Percentiles rank a stretch among this genome's conserved stretches.
Conservation (phyloP, 345 rosid genomes). For the sweet orange (Citrus sinensis) region DVS_A1.0 CM039166.1:5714001-5714500, state of each 20-base stretch:
- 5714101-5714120: not conserved
- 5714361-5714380: not conserved
- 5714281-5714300: not conserved
- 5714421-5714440: not conserved
- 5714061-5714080: not conserved
- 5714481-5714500: not conserved
- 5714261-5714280: not conserved
- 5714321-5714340: not conserved
- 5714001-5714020: not conserved
- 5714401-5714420: not conserved
- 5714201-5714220: not conserved
- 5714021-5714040: constrained; percentile 34
- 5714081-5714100: not conserved
- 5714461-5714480: not conserved
- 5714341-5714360: not conserved
- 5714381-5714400: not conserved
- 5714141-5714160: not conserved
- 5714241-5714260: not conserved
- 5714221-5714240: not conserved
- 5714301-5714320: not conserved
- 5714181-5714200: not conserved
- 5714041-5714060: constrained; percentile 35
- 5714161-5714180: not conserved
- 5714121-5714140: not conserved
- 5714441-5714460: not conserved